A percentile compares a stretch with the other conserved stretches of the same genome.
Conservation (phyloP, 179 eudicot species). For the Corrigiola litoralis region DNA sequence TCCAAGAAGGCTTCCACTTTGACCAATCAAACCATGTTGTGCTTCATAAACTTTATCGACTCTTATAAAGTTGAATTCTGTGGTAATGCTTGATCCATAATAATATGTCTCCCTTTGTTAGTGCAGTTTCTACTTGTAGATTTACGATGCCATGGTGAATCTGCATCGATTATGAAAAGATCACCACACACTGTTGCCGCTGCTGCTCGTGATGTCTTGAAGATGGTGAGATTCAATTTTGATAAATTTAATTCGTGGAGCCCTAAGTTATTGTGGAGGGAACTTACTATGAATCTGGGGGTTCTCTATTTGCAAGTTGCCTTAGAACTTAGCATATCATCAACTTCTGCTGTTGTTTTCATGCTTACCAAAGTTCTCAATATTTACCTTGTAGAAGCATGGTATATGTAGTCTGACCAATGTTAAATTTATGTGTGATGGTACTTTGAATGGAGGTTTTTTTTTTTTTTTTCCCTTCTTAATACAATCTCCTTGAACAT, state of each 20-base stretch:
- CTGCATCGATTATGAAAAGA: slow-evolving; percentile 64
- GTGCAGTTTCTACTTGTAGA: slow-evolving; percentile 85
- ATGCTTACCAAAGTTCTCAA: neutral
- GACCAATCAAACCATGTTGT: no score
- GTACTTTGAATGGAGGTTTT: no score
- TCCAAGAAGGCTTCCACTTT: no score
- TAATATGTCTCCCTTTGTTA: neutral
- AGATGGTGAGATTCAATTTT: slow-evolving; percentile 44
- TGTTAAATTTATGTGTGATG: no score
- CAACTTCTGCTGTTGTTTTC: neutral
- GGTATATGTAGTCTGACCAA: no score
- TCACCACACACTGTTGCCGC: slow-evolving; percentile 76
- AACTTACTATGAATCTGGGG: neutral
- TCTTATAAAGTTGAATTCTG: neutral
- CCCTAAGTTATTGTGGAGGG: no score
- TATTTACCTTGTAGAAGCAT: no score
- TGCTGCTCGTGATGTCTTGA: slow-evolving; percentile 86
- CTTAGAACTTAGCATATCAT: neutral
- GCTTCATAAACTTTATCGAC: no score
- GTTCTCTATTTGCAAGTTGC: neutral
- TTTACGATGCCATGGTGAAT: slow-evolving; percentile 93
- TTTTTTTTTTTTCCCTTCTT: no score
- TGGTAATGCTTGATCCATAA: neutral
- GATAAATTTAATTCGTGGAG: neutral
- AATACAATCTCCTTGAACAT: no score